Percentiles rank a stretch among this genome's conserved stretches.
Conservation (phyloP, 805 yeast genomes). For the Barnettozyma californica region DNA sequence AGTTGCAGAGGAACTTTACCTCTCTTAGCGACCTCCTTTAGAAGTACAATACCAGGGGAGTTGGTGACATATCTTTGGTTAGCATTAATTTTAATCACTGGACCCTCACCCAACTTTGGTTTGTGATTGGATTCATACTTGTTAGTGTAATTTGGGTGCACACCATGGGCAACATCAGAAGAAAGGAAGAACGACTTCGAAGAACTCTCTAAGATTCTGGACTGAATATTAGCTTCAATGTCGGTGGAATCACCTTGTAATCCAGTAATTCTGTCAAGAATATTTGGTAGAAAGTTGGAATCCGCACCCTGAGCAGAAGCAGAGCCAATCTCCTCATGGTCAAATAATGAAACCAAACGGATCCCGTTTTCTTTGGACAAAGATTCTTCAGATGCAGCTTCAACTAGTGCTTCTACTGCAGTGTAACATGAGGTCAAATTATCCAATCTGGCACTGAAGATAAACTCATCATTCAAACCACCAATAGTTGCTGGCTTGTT, state of each 20-base stretch:
- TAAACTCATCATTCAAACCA: constrained; percentile 85
- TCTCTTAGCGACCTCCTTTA: constrained; percentile 63
- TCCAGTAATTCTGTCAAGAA: constrained; percentile 61
- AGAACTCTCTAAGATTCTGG: constrained; percentile 48
- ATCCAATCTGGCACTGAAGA: constrained; percentile 88
- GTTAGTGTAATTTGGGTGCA: constrained; percentile 84
- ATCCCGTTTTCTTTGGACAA: constrained; percentile 51
- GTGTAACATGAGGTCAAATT: constrained; percentile 85
- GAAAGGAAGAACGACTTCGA: constrained; percentile 83
- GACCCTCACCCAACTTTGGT: constrained; percentile 83
- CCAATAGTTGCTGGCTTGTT: constrained; percentile 80
- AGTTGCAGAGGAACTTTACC: constrained; percentile 80
- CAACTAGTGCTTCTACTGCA: constrained; percentile 66
- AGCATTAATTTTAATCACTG: constrained; percentile 90
- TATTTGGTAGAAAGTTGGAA: constrained; percentile 81
- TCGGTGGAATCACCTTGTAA: constrained; percentile 31
- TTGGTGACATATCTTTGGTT: constrained; percentile 95
- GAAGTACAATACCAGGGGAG: constrained; percentile 77
- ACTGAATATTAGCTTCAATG: constrained; percentile 24
- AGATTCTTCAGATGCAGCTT: constrained; percentile 36
- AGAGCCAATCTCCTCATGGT: constrained; percentile 95
- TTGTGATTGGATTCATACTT: constrained; percentile 74
- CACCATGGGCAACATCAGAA: constrained; percentile 96
- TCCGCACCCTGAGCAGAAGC: constrained; percentile 95
- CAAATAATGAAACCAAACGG: constrained; percentile 77